phyloP scores from a whole-genome alignment of 805 yeast genomes.

The Ogataea ganodermae region DNA sequence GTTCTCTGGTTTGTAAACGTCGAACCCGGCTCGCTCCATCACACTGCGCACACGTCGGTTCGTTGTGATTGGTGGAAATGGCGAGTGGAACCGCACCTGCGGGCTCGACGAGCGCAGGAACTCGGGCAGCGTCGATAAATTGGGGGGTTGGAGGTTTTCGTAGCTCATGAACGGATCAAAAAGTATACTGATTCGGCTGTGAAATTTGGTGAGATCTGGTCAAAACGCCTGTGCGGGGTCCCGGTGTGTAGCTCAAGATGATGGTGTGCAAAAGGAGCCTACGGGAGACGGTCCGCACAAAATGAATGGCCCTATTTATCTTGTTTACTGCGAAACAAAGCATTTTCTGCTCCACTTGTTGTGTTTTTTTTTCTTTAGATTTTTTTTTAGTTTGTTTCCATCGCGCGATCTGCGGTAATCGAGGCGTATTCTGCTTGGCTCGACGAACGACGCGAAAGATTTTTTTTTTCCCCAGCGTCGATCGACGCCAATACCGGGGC shows the following conservation, averaged over 20 bases:
- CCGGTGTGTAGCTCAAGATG: not conserved
- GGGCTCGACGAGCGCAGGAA: slow-evolving; percentile 36
- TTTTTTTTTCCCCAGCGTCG: too few relatives aligned
- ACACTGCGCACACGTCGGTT: slow-evolving; percentile 66
- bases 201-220: too few relatives aligned
- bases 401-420: slow-evolving; percentile 1
- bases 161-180: slow-evolving; percentile 13
- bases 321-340: not conserved
- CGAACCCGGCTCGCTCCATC: slow-evolving; percentile 83
- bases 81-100: slow-evolving; percentile 45
- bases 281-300: slow-evolving; percentile 1
- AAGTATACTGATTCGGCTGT: too few relatives aligned
- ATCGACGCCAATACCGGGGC: too few relatives aligned
- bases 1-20: slow-evolving; percentile 43
- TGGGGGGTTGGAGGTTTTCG: slow-evolving; percentile 22
- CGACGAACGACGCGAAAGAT: not conserved
- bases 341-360: slow-evolving; percentile 1
- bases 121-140: slow-evolving; percentile 33
- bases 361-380: not conserved
- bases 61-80: slow-evolving; percentile 72
- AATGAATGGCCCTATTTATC: not conserved
- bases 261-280: not conserved
- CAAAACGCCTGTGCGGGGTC: slow-evolving; percentile 3
- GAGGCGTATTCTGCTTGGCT: slow-evolving; percentile 5
- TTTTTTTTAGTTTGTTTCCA: not conserved